These are phyloP conservation scores for Pontederia paniculata DNA, from an alignment of 176 grass and related monocot genomes.

Conservation along the genomic window DNA sequence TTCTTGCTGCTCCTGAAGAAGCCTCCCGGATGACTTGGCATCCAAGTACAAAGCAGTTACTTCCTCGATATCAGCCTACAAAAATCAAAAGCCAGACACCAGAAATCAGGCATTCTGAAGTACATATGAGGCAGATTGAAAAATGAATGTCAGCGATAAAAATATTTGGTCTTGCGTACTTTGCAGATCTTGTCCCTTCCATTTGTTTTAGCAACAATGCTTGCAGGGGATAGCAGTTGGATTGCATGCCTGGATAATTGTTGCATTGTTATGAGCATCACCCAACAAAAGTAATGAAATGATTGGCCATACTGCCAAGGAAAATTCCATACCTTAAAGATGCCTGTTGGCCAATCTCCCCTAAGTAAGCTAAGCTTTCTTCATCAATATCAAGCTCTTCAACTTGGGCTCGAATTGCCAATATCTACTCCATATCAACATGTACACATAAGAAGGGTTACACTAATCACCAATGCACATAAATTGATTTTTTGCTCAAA, in stretches of 20 bases:
- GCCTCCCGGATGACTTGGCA: constrained; percentile 68
- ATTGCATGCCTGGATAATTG: constrained; percentile 57
- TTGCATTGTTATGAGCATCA: too few relatives aligned
- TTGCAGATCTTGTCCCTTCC: constrained; percentile 95
- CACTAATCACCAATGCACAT: constrained; percentile 22
- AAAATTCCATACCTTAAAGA: constrained; percentile 58
- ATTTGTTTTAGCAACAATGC: constrained; percentile 58
- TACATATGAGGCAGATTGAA: background rate
- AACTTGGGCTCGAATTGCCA: constrained; percentile 87
- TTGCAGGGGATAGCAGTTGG: constrained; percentile 79
- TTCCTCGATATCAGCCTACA: constrained; percentile 71
- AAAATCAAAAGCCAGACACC: background rate
- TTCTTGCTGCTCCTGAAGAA: constrained; percentile 91
- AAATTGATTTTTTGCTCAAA: constrained; percentile 2
- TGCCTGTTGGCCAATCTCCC: constrained; percentile 76
- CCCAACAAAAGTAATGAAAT: background rate
- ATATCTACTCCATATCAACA: constrained; percentile 36
- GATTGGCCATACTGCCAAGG: background rate
- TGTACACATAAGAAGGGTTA: constrained; percentile 7
- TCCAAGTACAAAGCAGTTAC: constrained; percentile 57
- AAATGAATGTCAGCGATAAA: background rate
- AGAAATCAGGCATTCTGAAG: constrained; percentile 2
- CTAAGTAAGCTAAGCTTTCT: constrained; percentile 85
- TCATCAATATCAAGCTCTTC: constrained; percentile 93
- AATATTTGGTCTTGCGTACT: constrained; percentile 25